phyloP scores from a whole-genome alignment of 768 basidiomycete genomes.

The Auriscalpium microsporum region DNA sequence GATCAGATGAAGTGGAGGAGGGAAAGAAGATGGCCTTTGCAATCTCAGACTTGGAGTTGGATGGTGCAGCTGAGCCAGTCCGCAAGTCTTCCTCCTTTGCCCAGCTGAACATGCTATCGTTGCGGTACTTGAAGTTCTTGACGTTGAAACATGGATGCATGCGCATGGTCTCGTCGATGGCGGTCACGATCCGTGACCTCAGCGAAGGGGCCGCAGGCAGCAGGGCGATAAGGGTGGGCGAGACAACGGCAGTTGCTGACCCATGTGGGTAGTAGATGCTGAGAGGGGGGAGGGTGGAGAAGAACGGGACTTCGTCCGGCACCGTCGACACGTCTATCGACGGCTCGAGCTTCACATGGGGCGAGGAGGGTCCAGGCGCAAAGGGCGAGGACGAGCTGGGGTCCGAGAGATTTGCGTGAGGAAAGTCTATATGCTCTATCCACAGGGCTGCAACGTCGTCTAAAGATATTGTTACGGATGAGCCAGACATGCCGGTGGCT shows the following conservation, averaged over 20 bases:
- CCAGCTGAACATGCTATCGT: slow-evolving; percentile 37
- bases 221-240: slow-evolving; percentile 28
- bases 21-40: slow-evolving; percentile 13
- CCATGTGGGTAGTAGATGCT: slow-evolving; percentile 12
- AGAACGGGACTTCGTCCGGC: slow-evolving; percentile 17
- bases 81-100: slow-evolving; percentile 24
- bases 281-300: slow-evolving; percentile 5
- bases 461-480: slow-evolving; percentile 44
- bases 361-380: slow-evolving; percentile 6
- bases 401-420: slow-evolving; percentile 20
- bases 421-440: slow-evolving; percentile 43
- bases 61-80: neutral
- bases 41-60: slow-evolving; percentile 3
- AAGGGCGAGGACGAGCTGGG: slow-evolving; percentile 6
- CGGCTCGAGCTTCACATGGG: slow-evolving; percentile 11
- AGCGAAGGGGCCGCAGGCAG: slow-evolving; percentile 31
- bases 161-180: slow-evolving; percentile 34
- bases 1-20: neutral
- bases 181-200: slow-evolving; percentile 30
- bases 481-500: slow-evolving; percentile 30
- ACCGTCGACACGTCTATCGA: slow-evolving; percentile 3
- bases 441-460: slow-evolving; percentile 54
- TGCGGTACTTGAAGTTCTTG: slow-evolving; percentile 36
- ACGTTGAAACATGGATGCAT: slow-evolving; percentile 45
- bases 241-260: slow-evolving; percentile 26